phyloP scores from a whole-genome alignment of 768 basidiomycete species.

The Boletus rufocinnamomeus region DNA sequence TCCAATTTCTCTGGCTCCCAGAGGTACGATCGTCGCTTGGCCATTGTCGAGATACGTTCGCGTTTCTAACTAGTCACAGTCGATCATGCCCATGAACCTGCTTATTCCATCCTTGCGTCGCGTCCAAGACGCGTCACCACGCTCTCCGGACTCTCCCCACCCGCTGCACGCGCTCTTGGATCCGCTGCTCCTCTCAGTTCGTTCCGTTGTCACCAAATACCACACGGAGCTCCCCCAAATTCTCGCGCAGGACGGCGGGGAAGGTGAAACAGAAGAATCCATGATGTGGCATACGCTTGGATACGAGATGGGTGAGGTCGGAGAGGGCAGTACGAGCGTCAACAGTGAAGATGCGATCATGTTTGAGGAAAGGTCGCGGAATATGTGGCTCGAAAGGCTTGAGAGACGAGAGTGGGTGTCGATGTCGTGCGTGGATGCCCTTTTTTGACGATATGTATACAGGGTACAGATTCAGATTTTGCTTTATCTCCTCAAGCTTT shows the following conservation, averaged over 20 bases:
- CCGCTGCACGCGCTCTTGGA: conserved; percentile 61
- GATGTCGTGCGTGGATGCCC: neutral
- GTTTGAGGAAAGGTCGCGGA: conserved; percentile 56
- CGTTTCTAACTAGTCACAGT: conserved; percentile 43
- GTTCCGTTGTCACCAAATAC: conserved; percentile 58
- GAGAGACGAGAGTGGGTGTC: conserved; percentile 64
- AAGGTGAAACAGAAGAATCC: conserved; percentile 64
- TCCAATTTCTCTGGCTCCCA: conserved; percentile 79
- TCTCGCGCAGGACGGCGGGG: conserved; percentile 58
- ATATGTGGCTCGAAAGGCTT: conserved; percentile 61
- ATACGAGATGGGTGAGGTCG: conserved; percentile 49
- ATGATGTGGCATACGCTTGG: conserved; percentile 78
- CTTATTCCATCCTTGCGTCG: conserved; percentile 59
- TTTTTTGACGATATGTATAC: conserved; percentile 10
- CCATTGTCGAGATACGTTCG: neutral
- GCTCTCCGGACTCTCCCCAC: conserved; percentile 40
- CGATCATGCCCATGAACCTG: conserved; percentile 65
- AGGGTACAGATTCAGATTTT: conserved; percentile 79
- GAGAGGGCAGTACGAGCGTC: conserved; percentile 29
- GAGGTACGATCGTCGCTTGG: conserved; percentile 46
- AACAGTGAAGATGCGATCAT: conserved; percentile 25
- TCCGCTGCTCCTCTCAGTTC: conserved; percentile 63
- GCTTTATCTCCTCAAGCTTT: conserved; percentile 64
- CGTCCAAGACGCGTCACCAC: conserved; percentile 39
- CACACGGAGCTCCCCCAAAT: conserved; percentile 62